phyloP scores from a whole-genome alignment of 345 rosid genomes.

The Stellera chamaejasme region DNA sequence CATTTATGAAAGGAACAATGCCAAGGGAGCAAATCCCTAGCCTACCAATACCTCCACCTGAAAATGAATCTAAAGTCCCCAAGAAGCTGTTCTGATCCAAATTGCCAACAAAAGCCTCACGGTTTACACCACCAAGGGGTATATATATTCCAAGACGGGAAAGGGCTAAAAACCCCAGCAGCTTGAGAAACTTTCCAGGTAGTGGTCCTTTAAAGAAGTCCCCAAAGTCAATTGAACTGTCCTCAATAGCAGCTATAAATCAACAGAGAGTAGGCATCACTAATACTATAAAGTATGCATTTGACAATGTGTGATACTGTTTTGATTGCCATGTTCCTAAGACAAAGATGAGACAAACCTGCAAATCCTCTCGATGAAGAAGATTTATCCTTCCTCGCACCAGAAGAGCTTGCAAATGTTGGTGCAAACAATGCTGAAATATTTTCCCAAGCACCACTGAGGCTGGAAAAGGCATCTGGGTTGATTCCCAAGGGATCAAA shows the following conservation, averaged over 20 bases:
- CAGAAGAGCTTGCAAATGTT: slow-evolving; percentile 46
- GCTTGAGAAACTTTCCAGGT: slow-evolving; percentile 89
- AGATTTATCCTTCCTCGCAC: slow-evolving; percentile 52
- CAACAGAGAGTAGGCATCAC: slow-evolving; percentile 20
- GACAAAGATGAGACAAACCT: slow-evolving; percentile 33
- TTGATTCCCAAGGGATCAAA: slow-evolving; percentile 84
- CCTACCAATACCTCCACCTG: slow-evolving; percentile 97
- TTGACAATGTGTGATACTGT: background rate
- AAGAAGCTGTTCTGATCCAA: slow-evolving; percentile 86
- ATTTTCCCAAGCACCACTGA: slow-evolving; percentile 48
- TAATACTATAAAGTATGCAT: slow-evolving; percentile 6
- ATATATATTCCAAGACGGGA: slow-evolving; percentile 91
- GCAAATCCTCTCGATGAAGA: slow-evolving; percentile 77
- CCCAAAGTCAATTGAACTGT: slow-evolving; percentile 94
- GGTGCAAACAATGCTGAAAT: slow-evolving; percentile 47
- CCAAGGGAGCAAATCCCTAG: slow-evolving; percentile 96
- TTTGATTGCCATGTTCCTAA: background rate
- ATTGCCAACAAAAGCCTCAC: slow-evolving; percentile 87
- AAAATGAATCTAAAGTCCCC: slow-evolving; percentile 92
- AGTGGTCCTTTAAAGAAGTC: slow-evolving; percentile 94
- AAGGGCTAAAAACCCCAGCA: slow-evolving; percentile 72
- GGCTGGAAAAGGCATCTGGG: slow-evolving; percentile 36
- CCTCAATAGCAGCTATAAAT: slow-evolving; percentile 91
- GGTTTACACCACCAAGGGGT: slow-evolving; percentile 95
- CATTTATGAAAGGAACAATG: slow-evolving; percentile 93